Conservation (phyloP, 1,139 yeast genomes). For the Yamadazyma diospyri region DNA sequence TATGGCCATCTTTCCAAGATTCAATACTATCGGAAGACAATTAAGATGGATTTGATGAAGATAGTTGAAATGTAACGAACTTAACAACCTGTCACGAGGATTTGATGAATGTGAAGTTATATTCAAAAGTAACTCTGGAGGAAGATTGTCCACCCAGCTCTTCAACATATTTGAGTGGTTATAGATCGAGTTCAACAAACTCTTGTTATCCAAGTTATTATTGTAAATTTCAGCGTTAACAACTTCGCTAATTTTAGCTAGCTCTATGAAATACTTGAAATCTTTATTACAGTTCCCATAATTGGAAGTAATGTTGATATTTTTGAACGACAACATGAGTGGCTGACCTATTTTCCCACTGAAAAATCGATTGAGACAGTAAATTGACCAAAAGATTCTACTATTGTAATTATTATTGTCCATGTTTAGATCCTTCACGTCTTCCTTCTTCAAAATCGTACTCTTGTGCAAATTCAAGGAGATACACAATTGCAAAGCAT, state of each 20-base stretch:
- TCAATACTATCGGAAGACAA: constrained; percentile 25
- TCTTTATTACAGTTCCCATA: constrained; percentile 4
- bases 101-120: constrained; percentile 7
- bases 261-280: constrained; percentile 19
- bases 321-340: constrained; percentile 18
- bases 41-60: constrained; percentile 27
- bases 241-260: constrained; percentile 24
- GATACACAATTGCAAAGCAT: constrained; percentile 26
- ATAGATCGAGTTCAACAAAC: constrained; percentile 17
- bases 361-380: constrained; percentile 26
- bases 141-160: constrained; percentile 22
- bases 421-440: background rate
- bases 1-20: constrained; percentile 20
- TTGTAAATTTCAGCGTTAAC: constrained; percentile 22
- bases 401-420: constrained; percentile 9
- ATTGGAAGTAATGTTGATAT: constrained; percentile 12
- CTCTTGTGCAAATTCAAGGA: constrained; percentile 25
- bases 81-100: constrained; percentile 18
- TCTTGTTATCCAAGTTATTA: constrained; percentile 15
- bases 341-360: constrained; percentile 27
- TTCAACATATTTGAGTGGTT: constrained; percentile 18
- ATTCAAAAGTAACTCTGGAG: constrained; percentile 17
- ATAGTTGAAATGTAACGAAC: constrained; percentile 27
- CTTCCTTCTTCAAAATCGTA: constrained; percentile 9
- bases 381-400: constrained; percentile 25